phyloP scores from a whole-genome alignment of 2,329 filamentous ascomycete species.

The Colletotrichum liaoningense region DNA sequence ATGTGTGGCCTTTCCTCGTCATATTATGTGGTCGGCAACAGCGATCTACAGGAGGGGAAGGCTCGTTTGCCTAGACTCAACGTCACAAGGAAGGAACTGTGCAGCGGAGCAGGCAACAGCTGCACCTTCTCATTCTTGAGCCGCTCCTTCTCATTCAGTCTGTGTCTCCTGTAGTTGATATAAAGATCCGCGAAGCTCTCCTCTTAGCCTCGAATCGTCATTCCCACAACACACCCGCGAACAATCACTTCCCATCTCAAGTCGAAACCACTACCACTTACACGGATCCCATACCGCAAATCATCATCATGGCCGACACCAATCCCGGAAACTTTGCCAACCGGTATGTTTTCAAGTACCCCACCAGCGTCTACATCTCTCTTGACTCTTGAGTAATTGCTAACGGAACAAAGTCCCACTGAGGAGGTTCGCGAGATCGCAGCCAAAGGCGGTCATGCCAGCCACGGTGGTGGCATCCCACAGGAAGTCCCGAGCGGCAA shows the following conservation, averaged over 20 bases:
- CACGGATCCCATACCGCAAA: background rate
- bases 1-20: conserved; percentile 2
- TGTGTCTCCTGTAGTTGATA: background rate
- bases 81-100: conserved; percentile 12
- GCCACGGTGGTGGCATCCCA: conserved; percentile 52
- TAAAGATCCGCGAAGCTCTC: background rate
- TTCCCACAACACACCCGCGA: background rate
- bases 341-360: conserved; percentile 15
- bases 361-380: background rate
- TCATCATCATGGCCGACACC: conserved; percentile 28
- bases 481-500: background rate
- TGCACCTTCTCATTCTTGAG: background rate
- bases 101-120: background rate
- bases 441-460: conserved; percentile 52
- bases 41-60: conserved; percentile 17
- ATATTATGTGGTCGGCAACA: conserved; percentile 5
- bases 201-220: background rate
- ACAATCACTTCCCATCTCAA: background rate
- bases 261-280: background rate
- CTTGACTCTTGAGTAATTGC: conserved; percentile 34
- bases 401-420: conserved; percentile 44
- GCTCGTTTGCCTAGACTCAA: conserved; percentile 6
- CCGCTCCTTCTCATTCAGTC: background rate
- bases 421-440: conserved; percentile 58
- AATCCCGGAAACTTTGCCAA: conserved; percentile 40